These are phyloP conservation scores for Microcera coccophila DNA, from an alignment of 2,329 filamentous ascomycete genomes.

Conservation along the genomic window DNA sequence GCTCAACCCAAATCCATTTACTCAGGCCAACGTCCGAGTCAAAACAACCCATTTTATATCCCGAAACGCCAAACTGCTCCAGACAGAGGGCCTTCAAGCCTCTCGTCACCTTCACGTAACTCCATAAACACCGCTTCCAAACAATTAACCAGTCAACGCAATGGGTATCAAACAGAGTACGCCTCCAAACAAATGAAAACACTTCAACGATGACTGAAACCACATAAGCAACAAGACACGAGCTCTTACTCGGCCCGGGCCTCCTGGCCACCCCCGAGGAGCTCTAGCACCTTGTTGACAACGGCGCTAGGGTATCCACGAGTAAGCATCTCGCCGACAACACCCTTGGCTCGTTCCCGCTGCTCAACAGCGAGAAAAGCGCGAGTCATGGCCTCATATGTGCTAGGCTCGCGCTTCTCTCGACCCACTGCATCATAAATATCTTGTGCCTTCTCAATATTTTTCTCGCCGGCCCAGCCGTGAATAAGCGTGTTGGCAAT, in stretches of 20 bases:
- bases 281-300: constrained; percentile 86
- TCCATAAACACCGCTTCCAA: constrained; percentile 21
- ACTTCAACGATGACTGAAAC: constrained; percentile 8
- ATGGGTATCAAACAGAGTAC: constrained; percentile 31
- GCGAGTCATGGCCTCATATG: constrained; percentile 97
- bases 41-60: constrained; percentile 20
- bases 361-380: constrained; percentile 85
- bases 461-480: constrained; percentile 83
- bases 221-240: constrained; percentile 4
- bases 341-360: constrained; percentile 67
- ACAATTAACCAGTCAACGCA: constrained; percentile 14
- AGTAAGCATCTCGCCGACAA: constrained; percentile 86
- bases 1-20: constrained; percentile 21
- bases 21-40: constrained; percentile 22
- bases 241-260: constrained; percentile 25
- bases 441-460: constrained; percentile 71
- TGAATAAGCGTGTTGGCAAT: constrained; percentile 98
- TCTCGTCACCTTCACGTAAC: constrained; percentile 18
- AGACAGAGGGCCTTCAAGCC: constrained; percentile 16
- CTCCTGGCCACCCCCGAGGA: constrained; percentile 62
- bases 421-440: constrained; percentile 77
- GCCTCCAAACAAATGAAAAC: constrained; percentile 23
- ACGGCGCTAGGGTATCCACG: constrained; percentile 90
- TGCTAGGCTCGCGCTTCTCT: constrained; percentile 87
- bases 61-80: constrained; percentile 28